A percentile compares a stretch with the other conserved stretches of the same genome.
Evolutionary conservation across 2,329 filamentous ascomycete species (phyloP).

Genomic region (Pseudocercospora fuligena): DNA sequence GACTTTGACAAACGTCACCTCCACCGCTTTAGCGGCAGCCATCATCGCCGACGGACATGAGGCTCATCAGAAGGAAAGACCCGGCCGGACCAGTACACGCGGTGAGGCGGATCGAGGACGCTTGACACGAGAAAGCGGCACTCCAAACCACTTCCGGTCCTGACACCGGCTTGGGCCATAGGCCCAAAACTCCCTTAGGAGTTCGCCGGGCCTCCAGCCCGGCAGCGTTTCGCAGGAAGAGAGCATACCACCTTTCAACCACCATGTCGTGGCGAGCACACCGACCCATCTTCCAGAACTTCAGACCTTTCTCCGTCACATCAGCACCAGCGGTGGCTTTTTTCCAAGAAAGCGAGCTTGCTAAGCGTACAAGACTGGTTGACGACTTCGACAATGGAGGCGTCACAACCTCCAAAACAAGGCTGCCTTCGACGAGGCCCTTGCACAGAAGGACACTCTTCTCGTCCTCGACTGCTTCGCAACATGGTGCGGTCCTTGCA

Average conservation of each 20-base stretch:
- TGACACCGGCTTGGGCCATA: neutral
- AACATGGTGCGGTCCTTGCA: conserved; percentile 93
- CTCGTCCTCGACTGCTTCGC: conserved; percentile 74
- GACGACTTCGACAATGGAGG: conserved; percentile 39
- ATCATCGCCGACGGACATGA: neutral
- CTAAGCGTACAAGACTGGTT: neutral
- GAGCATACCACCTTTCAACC: neutral
- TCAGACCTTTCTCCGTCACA: conserved; percentile 47
- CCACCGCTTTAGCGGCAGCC: neutral
- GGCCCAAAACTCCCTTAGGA: no score
- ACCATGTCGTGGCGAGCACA: conserved; percentile 18
- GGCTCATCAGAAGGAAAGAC: conserved; percentile 3
- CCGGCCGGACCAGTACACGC: conserved; percentile 7
- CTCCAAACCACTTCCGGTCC: neutral
- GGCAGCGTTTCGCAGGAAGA: no score
- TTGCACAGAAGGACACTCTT: conserved; percentile 41
- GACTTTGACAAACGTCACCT: neutral
- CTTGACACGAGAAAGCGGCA: neutral
- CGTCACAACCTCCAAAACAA: conserved; percentile 62
- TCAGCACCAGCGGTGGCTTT: conserved; percentile 44
- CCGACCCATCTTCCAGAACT: conserved; percentile 31
- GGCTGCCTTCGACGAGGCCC: conserved; percentile 61
- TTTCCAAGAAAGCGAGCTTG: neutral
- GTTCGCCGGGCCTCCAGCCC: no score
- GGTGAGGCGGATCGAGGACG: neutral